phyloP scores from a whole-genome alignment of 2,329 filamentous ascomycete genomes.

The Colletotrichum viniferum region DNA sequence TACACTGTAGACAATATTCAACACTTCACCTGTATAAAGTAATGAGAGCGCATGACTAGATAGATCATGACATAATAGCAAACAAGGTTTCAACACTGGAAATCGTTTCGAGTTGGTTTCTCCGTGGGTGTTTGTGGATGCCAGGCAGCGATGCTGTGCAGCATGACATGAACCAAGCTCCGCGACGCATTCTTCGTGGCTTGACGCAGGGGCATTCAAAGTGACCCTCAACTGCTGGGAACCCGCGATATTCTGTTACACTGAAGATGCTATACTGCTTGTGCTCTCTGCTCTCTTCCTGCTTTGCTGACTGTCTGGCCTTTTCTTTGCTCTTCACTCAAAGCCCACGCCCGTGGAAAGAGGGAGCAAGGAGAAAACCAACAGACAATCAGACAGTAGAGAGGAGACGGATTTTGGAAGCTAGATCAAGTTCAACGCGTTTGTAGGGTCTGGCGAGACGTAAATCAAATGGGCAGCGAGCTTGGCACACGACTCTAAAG shows the following conservation, averaged over 20 bases:
- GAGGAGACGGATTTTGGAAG: neutral
- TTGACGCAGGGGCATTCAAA: neutral
- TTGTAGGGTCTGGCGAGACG: no score
- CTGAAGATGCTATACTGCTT: neutral
- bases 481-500: accelerated
- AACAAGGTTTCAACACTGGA: neutral
- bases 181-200: neutral
- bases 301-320: neutral
- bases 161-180: neutral
- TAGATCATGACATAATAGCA: neutral
- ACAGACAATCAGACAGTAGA: neutral
- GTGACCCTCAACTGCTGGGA: neutral
- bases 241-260: neutral
- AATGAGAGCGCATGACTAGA: neutral
- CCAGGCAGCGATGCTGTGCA: neutral
- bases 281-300: neutral
- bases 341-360: neutral
- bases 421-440: no score
- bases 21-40: neutral
- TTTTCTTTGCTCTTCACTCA: neutral
- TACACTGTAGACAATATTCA: neutral
- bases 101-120: neutral
- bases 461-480: neutral
- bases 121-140: accelerated
- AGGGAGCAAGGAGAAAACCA: accelerated